These are phyloP conservation scores for Aureobasidium sp. DNA, from an alignment of 2,329 filamentous ascomycete species.

Conservation along the genomic window DNA sequence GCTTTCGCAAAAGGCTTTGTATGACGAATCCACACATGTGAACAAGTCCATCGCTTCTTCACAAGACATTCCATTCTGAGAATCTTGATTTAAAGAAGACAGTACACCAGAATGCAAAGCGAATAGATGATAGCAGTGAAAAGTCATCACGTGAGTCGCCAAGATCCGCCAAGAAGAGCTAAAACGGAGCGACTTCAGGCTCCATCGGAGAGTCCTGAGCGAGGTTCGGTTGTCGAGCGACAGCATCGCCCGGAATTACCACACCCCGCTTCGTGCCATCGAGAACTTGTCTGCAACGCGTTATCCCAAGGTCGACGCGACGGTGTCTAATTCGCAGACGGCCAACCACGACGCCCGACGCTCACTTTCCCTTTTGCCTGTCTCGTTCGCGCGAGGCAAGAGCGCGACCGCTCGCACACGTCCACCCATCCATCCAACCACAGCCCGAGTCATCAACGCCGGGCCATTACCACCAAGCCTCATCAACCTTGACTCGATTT, in stretches of 20 bases:
- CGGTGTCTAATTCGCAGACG: neutral
- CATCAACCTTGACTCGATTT: neutral
- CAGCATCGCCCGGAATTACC: neutral
- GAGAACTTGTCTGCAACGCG: constrained; percentile 4
- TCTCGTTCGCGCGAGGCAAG: neutral
- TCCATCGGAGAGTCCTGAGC: neutral
- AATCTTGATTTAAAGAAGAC: neutral
- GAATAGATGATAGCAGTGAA: neutral
- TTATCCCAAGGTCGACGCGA: constrained; percentile 3
- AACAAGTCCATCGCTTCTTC: neutral
- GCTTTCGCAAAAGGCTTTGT: neutral
- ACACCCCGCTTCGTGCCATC: constrained; percentile 2
- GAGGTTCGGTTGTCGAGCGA: neutral
- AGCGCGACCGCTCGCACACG: constrained; percentile 1
- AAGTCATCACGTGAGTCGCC: neutral
- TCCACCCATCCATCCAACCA: neutral
- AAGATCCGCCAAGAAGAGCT: neutral
- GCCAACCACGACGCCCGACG: constrained; percentile 1
- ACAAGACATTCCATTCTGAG: neutral
- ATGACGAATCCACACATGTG: neutral
- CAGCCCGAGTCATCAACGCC: constrained; percentile 9
- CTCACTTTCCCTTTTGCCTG: constrained; percentile 4
- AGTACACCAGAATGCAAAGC: neutral
- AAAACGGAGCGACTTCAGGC: neutral
- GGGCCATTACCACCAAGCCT: neutral